Conservation (phyloP, 108 stramenopile genomes). For the Conticribra guillardii region DNA sequence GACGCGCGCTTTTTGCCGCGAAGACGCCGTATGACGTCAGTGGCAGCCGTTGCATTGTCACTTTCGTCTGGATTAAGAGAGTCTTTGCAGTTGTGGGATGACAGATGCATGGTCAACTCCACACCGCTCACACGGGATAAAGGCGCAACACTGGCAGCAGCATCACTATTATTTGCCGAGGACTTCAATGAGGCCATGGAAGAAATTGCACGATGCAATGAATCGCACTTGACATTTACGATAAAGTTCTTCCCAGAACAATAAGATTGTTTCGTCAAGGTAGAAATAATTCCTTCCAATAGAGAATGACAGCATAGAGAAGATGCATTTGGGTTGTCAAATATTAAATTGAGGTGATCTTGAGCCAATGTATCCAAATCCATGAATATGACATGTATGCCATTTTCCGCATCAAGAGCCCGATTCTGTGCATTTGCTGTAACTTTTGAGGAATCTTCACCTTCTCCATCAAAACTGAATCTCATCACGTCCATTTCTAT, state of each 20-base stretch:
- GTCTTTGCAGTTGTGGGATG: too few relatives aligned
- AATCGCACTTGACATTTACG: slow-evolving; percentile 15
- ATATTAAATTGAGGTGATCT: not conserved
- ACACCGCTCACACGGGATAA: too few relatives aligned
- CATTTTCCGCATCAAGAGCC: too few relatives aligned
- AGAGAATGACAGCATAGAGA: not conserved
- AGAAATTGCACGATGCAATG: not conserved
- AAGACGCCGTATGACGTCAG: too few relatives aligned
- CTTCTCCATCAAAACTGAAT: not conserved
- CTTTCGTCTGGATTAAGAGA: too few relatives aligned
- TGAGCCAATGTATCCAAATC: slow-evolving; percentile 4
- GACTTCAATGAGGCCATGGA: not conserved
- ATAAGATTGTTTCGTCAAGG: not conserved
- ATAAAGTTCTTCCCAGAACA: not conserved
- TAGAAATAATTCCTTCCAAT: not conserved
- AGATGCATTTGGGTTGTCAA: not conserved
- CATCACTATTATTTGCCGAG: not conserved
- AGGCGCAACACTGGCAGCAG: too few relatives aligned
- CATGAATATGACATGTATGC: slow-evolving; percentile 7
- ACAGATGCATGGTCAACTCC: too few relatives aligned
- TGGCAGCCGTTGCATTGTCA: too few relatives aligned
- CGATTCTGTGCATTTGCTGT: too few relatives aligned
- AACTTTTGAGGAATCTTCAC: not conserved
- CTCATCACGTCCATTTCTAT: slow-evolving; percentile 1
- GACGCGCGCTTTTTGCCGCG: slow-evolving; percentile 2